Percentiles rank a stretch among this genome's conserved stretches.
Conservation (phyloP, 208 protist species). For the Acanthamoeba royreba region DNA sequence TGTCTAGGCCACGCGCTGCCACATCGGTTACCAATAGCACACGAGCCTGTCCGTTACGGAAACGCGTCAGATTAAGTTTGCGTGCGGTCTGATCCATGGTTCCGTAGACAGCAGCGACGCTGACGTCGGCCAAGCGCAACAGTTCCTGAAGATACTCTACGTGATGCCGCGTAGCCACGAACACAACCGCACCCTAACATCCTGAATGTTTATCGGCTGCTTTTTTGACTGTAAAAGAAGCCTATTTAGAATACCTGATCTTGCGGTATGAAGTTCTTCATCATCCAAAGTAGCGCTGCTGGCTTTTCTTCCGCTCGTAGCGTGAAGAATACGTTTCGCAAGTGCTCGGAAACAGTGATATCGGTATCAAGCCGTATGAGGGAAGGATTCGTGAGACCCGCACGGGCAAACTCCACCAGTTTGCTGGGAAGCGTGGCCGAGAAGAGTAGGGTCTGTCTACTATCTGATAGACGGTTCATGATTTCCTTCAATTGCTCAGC, state of each 20-base stretch:
- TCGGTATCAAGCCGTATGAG: constrained; percentile 97
- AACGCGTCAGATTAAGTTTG: constrained; percentile 84
- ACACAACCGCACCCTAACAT: constrained; percentile 1
- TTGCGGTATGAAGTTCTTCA: constrained; percentile 79
- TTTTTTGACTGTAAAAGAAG: neutral
- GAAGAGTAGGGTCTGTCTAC: constrained; percentile 95
- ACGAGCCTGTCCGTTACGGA: neutral
- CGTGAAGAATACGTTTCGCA: constrained; percentile 91
- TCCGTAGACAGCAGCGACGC: constrained; percentile 89
- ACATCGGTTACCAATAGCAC: constrained; percentile 99
- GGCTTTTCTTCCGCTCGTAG: constrained; percentile 94
- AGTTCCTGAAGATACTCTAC: constrained; percentile 94
- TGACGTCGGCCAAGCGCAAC: constrained; percentile 84
- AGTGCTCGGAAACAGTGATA: constrained; percentile 92
- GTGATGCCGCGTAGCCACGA: constrained; percentile 93
- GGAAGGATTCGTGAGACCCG: constrained; percentile 93
- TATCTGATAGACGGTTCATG: constrained; percentile 89
- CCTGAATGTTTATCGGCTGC: neutral
- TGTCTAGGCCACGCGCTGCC: constrained; percentile 98
- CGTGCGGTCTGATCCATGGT: constrained; percentile 95
- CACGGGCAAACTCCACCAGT: constrained; percentile 96
- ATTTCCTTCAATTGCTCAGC: constrained; percentile 95
- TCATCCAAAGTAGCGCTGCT: constrained; percentile 90
- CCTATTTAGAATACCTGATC: constrained; percentile 47
- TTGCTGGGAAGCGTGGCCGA: constrained; percentile 97